phyloP scores from a whole-genome alignment of 2,329 filamentous ascomycete genomes.

The Ascochyta viciae-villosae region DNA sequence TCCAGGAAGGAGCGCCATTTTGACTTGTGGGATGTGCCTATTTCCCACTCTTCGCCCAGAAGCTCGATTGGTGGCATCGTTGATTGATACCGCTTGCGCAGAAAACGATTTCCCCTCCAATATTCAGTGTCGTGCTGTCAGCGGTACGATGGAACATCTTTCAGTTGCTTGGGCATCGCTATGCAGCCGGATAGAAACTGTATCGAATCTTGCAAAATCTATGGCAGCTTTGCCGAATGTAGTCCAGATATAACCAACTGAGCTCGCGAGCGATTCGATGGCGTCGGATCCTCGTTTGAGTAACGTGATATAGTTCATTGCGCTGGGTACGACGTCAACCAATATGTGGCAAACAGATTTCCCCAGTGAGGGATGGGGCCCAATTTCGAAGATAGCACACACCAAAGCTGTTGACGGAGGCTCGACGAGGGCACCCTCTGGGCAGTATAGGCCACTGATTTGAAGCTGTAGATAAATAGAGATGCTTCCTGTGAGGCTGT shows the following conservation, averaged over 20 bases:
- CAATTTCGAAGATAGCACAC: slow-evolving; percentile 49
- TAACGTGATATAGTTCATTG: background rate
- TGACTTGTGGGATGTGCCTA: slow-evolving; percentile 4
- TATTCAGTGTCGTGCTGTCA: slow-evolving; percentile 20
- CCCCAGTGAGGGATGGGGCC: slow-evolving; percentile 55
- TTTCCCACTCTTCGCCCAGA: slow-evolving; percentile 6
- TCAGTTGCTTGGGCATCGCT: background rate
- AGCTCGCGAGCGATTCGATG: background rate
- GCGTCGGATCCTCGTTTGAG: background rate
- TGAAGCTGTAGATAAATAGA: slow-evolving; percentile 15
- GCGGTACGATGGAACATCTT: slow-evolving; percentile 28
- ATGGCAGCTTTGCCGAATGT: background rate
- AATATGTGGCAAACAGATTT: slow-evolving; percentile 1
- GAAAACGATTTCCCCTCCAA: slow-evolving; percentile 27
- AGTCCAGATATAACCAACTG: background rate
- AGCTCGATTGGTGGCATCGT: slow-evolving; percentile 15
- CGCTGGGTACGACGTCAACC: background rate
- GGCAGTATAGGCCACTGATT: slow-evolving; percentile 20
- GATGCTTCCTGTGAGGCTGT: slow-evolving; percentile 19
- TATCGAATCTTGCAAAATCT: background rate
- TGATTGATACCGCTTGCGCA: slow-evolving; percentile 7
- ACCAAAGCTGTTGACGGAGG: slow-evolving; percentile 31
- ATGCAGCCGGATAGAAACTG: background rate
- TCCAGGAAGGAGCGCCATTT: slow-evolving; percentile 23
- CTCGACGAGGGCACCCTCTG: slow-evolving; percentile 12